Percentiles rank a stretch among this genome's conserved stretches.
These are phyloP conservation scores for Pichia kluyveri DNA, from an alignment of 805 yeast species.

Conservation along the genomic window DNA sequence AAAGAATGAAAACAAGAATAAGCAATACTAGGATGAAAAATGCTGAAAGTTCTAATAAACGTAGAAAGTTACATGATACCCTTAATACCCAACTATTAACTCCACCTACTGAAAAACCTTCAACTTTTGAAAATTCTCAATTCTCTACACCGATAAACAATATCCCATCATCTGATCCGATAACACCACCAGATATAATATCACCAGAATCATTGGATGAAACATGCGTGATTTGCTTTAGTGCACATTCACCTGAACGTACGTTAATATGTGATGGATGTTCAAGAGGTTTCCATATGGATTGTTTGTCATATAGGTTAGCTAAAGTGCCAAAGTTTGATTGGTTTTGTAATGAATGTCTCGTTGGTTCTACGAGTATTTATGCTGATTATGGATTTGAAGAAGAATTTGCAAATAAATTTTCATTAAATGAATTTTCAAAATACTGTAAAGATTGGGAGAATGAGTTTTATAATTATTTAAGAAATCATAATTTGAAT, in stretches of 20 bases:
- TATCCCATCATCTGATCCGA: neutral
- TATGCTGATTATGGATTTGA: slow-evolving; percentile 86
- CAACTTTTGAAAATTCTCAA: neutral
- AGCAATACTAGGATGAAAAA: neutral
- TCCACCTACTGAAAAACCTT: slow-evolving; percentile 1
- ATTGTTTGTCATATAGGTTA: slow-evolving; percentile 46
- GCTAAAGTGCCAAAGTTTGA: slow-evolving; percentile 42
- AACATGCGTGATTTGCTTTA: slow-evolving; percentile 35
- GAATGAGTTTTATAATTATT: slow-evolving; percentile 19
- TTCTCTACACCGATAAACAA: neutral
- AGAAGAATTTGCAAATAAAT: slow-evolving; percentile 46
- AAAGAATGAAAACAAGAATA: slow-evolving; percentile 4
- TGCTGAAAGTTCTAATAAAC: neutral
- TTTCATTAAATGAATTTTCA: slow-evolving; percentile 43
- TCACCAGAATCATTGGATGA: slow-evolving; percentile 8
- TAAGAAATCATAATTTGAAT: slow-evolving; percentile 7
- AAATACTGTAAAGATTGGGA: slow-evolving; percentile 41
- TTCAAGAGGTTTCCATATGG: slow-evolving; percentile 55
- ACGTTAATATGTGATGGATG: slow-evolving; percentile 69
- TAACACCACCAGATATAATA: slow-evolving; percentile 4
- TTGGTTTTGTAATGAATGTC: slow-evolving; percentile 80
- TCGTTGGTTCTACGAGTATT: slow-evolving; percentile 43
- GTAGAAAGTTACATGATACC: neutral
- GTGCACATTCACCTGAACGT: slow-evolving; percentile 33
- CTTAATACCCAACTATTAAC: neutral